Evolutionary conservation across 768 basidiomycete genomes (phyloP).

Genomic region (Trametes villosa): DNA sequence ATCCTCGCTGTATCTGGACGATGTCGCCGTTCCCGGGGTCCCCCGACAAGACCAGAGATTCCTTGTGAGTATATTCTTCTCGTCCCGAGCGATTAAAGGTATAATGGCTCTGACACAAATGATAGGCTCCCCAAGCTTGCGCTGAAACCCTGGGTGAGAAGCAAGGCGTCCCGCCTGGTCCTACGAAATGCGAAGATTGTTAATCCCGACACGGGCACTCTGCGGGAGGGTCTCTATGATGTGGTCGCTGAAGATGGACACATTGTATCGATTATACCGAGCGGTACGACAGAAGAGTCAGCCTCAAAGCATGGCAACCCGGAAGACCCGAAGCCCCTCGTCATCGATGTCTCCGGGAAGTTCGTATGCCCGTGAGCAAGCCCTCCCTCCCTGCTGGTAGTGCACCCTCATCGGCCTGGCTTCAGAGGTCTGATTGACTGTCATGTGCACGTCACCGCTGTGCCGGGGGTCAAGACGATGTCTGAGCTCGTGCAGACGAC

Average conservation of each 20-base stretch:
- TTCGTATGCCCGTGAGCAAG: conserved; percentile 40
- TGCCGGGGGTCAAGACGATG: conserved; percentile 45
- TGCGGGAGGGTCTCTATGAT: conserved; percentile 33
- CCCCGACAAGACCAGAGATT: conserved; percentile 25
- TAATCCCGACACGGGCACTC: conserved; percentile 32
- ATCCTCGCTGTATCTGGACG: not conserved
- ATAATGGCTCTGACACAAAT: not conserved
- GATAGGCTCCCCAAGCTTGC: conserved; percentile 34
- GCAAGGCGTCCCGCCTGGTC: conserved; percentile 29
- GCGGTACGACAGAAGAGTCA: not conserved
- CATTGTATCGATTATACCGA: conserved; percentile 31
- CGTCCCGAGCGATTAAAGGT: no score
- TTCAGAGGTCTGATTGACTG: conserved; percentile 47
- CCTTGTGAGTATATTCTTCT: conserved; percentile 12
- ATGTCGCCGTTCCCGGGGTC: conserved; percentile 22
- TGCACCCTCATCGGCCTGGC: no score
- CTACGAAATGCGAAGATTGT: conserved; percentile 42
- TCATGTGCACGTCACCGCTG: conserved; percentile 48
- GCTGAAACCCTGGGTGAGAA: conserved; percentile 42
- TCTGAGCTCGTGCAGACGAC: conserved; percentile 38
- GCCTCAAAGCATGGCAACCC: not conserved
- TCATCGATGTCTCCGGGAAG: conserved; percentile 40
- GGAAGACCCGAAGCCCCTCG: conserved; percentile 7
- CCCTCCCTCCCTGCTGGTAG: not conserved
- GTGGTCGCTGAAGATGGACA: conserved; percentile 37